These are phyloP conservation scores for Lanmaoa pseudosensibilis DNA, from an alignment of 768 basidiomycete genomes.

Conservation along the genomic window DNA sequence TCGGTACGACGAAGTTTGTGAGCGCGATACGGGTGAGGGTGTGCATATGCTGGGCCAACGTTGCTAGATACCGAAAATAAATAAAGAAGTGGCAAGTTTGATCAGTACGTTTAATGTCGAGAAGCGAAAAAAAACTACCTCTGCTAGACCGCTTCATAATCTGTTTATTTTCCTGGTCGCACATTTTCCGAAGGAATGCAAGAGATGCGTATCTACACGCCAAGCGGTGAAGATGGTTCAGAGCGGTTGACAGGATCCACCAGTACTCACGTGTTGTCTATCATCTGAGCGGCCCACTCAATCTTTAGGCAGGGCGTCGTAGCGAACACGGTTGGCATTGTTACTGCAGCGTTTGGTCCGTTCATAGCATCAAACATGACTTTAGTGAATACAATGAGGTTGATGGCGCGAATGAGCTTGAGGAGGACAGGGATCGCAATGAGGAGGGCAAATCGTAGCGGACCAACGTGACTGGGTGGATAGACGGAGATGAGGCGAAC, in stretches of 20 bases:
- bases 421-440: conserved; percentile 16
- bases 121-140: no score
- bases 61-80: neutral
- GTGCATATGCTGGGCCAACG: conserved; percentile 6
- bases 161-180: neutral
- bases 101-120: no score
- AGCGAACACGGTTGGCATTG: conserved; percentile 9
- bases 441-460: conserved; percentile 11
- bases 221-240: neutral
- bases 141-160: neutral
- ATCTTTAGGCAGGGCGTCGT: conserved; percentile 27
- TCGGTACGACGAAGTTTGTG: conserved; percentile 29
- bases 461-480: conserved; percentile 8
- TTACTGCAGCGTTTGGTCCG: conserved; percentile 1
- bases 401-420: conserved; percentile 23
- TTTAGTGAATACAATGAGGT: conserved; percentile 24
- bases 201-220: conserved; percentile 6
- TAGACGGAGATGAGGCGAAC: conserved; percentile 23
- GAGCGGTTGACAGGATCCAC: neutral
- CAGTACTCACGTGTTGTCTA: conserved; percentile 24
- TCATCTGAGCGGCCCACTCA: conserved; percentile 29
- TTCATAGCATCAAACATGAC: conserved; percentile 12
- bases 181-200: conserved; percentile 11
- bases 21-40: conserved; percentile 25
- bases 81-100: no score